A percentile compares a stretch with the other conserved stretches of the same genome.
phyloP scores from a whole-genome alignment of 768 basidiomycete species.

The Piloderma croceum region DNA sequence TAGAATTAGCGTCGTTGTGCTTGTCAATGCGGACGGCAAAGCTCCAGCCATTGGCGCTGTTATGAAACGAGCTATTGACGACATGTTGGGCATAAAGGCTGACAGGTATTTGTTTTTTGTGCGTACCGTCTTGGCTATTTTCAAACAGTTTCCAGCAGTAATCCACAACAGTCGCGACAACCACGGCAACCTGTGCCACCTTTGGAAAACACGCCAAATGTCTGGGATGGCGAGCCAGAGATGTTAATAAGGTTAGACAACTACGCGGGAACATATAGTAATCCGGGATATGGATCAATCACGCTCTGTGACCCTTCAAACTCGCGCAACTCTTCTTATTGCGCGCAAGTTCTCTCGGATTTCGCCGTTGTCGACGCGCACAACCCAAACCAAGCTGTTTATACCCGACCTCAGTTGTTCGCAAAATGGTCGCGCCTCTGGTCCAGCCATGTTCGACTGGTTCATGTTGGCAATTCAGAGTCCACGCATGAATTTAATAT shows the following conservation, averaged over 20 bases:
- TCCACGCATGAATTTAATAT: conserved; percentile 16
- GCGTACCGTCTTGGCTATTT: not conserved
- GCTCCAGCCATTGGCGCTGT: conserved; percentile 6
- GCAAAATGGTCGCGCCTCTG: conserved; percentile 29
- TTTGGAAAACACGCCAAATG: too few relatives aligned
- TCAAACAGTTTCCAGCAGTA: too few relatives aligned
- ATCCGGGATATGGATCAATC: conserved; percentile 34
- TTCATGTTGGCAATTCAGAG: conserved; percentile 10
- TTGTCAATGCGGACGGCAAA: conserved; percentile 26
- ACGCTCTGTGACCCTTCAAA: conserved; percentile 35
- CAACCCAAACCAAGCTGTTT: not conserved
- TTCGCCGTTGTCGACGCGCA: not conserved
- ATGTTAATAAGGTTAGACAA: conserved; percentile 17
- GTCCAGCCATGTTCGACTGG: conserved; percentile 33
- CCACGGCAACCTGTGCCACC: too few relatives aligned
- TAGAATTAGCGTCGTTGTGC: conserved; percentile 29
- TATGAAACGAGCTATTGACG: conserved; percentile 15
- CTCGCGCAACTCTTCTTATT: not conserved
- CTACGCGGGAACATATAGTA: conserved; percentile 32
- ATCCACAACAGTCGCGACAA: too few relatives aligned
- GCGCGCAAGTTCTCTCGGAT: not conserved
- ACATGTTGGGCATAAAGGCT: too few relatives aligned
- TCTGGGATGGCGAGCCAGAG: not conserved
- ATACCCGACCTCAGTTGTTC: conserved; percentile 17
- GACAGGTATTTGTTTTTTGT: conserved; percentile 5